Percentiles rank a stretch among this genome's conserved stretches.
Conservation (phyloP, 139 green algal genomes). For the Trebouxia sp. region DNA sequence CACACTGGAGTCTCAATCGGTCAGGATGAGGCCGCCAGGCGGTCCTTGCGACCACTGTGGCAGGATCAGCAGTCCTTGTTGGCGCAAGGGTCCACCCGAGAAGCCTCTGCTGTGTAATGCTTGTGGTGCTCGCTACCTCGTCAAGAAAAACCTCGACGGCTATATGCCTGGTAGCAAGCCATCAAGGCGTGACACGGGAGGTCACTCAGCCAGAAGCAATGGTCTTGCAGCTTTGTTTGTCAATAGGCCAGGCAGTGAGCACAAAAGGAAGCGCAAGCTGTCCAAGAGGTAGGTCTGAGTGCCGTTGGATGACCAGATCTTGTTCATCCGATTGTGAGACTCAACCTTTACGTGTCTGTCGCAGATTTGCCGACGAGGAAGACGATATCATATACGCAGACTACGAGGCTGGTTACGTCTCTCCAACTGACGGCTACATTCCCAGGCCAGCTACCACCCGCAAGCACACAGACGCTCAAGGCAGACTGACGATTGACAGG, state of each 20-base stretch:
- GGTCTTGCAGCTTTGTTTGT: slow-evolving; percentile 17
- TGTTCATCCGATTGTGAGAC: neutral
- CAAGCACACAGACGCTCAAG: slow-evolving; percentile 20
- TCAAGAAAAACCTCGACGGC: slow-evolving; percentile 31
- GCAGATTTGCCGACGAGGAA: slow-evolving; percentile 13
- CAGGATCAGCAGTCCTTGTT: slow-evolving; percentile 37
- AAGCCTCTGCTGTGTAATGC: slow-evolving; percentile 58
- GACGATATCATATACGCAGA: neutral
- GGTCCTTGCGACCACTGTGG: slow-evolving; percentile 65
- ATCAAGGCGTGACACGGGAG: slow-evolving; percentile 22
- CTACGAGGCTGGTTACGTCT: slow-evolving; percentile 4
- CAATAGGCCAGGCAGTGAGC: neutral
- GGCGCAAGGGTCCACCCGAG: slow-evolving; percentile 47
- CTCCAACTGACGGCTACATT: slow-evolving; percentile 10
- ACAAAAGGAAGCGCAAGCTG: slow-evolving; percentile 27
- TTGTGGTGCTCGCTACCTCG: slow-evolving; percentile 54
- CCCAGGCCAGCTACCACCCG: slow-evolving; percentile 3
- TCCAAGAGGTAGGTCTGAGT: neutral
- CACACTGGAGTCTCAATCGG: slow-evolving; percentile 27
- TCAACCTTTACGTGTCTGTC: neutral
- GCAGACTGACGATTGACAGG: slow-evolving; percentile 18
- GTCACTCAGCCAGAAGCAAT: slow-evolving; percentile 14
- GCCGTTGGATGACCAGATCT: slow-evolving; percentile 7
- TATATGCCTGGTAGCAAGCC: slow-evolving; percentile 27
- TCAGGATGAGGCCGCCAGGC: slow-evolving; percentile 31